Evolutionary conservation across 1,284 basidiomycete genomes (phyloP).

Genomic region (Anthracocystis panici-leucophaei): DNA sequence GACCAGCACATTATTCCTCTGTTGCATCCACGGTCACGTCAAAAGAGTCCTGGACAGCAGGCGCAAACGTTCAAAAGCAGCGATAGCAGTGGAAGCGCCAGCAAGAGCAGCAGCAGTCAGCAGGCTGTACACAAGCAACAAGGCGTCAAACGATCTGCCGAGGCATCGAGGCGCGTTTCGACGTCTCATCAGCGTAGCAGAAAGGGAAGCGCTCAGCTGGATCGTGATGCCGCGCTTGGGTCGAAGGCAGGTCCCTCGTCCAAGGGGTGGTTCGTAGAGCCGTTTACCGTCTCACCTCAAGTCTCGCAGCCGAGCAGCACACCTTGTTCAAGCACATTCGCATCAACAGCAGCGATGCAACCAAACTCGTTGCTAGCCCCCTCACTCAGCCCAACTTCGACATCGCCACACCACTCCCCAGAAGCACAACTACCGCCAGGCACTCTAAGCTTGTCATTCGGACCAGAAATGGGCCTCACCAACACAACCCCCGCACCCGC

Average conservation of each 20-base stretch:
- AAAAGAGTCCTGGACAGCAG: constrained; percentile 18
- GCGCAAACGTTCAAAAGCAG: neutral
- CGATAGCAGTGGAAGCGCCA: constrained; percentile 1
- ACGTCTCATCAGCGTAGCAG: neutral
- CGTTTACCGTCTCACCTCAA: constrained; percentile 16
- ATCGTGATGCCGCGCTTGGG: neutral
- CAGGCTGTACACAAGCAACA: neutral
- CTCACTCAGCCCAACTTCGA: neutral
- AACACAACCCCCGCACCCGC: neutral
- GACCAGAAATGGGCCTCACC: constrained; percentile 7
- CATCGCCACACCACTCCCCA: constrained; percentile 1
- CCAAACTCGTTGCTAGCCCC: neutral
- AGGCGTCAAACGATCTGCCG: constrained; percentile 3
- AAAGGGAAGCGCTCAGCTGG: constrained; percentile 3
- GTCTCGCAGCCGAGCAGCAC: constrained; percentile 4
- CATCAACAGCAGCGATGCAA: neutral
- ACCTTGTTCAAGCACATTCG: neutral
- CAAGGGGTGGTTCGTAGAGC: neutral
- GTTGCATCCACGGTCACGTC: constrained; percentile 38
- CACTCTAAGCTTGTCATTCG: constrained; percentile 16
- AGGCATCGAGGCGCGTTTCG: neutral
- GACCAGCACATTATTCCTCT: constrained; percentile 35
- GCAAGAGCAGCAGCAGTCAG: constrained; percentile 1
- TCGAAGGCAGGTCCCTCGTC: neutral
- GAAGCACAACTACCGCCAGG: constrained; percentile 8